Evolutionary conservation across 345 rosid species (phyloP).

Genomic region (Eucalyptus leucophloia): DNA sequence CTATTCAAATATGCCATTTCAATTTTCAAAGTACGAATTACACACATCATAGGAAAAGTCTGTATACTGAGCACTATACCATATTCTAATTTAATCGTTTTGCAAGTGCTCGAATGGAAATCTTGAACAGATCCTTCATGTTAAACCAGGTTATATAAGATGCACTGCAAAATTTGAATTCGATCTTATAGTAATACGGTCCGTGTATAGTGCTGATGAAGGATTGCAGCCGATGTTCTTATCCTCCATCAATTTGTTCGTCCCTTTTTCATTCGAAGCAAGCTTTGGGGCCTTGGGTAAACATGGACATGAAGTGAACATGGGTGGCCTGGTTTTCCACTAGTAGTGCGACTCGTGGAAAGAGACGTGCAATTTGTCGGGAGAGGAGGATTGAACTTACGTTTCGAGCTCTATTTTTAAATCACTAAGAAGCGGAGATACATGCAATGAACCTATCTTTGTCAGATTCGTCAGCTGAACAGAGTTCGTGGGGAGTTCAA

Average conservation of each 20-base stretch:
- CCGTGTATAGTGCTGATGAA: neutral
- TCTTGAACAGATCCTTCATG: neutral
- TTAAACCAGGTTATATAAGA: neutral
- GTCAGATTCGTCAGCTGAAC: neutral
- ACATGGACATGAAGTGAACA: neutral
- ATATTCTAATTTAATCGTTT: neutral
- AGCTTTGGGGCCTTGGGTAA: neutral
- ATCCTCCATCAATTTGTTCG: neutral
- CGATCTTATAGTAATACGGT: neutral
- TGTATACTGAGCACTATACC: neutral
- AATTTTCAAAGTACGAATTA: fast-evolving
- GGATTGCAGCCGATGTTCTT: neutral
- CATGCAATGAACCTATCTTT: neutral
- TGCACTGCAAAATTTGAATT: neutral
- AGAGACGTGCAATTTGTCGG: neutral
- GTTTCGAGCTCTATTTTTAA: neutral
- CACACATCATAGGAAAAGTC: neutral
- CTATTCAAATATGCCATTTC: neutral
- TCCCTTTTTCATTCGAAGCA: neutral
- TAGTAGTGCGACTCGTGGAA: fast-evolving
- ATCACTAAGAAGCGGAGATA: neutral
- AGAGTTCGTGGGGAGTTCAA: neutral
- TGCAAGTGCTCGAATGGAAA: neutral
- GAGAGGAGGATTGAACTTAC: neutral
- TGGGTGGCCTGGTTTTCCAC: neutral